A percentile compares a stretch with the other conserved stretches of the same genome.
Evolutionary conservation across 768 basidiomycete genomes (phyloP).

Genomic region (Kwoniella dendrophila): DNA sequence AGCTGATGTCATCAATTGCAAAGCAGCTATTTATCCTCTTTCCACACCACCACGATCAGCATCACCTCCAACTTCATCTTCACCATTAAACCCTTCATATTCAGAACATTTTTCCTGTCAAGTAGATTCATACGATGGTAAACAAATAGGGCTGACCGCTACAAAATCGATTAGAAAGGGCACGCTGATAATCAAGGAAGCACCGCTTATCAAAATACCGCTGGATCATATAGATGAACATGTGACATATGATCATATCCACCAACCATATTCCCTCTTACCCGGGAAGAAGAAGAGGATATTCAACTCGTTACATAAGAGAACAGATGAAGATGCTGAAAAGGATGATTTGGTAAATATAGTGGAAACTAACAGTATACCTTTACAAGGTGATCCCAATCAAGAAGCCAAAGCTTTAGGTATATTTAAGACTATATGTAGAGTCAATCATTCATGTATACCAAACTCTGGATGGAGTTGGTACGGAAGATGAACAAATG

Average conservation of each 20-base stretch:
- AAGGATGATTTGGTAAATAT: slow-evolving; percentile 10
- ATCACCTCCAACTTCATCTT: background rate
- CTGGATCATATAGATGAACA: background rate
- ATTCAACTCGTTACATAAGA: background rate
- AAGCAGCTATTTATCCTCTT: background rate
- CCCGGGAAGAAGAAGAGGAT: background rate
- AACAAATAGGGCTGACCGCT: slow-evolving; percentile 4
- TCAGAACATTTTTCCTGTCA: background rate
- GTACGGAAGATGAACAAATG: slow-evolving; percentile 3
- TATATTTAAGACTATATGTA: slow-evolving; percentile 10
- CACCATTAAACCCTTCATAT: background rate
- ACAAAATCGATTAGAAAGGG: background rate
- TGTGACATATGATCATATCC: background rate
- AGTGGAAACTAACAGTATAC: slow-evolving; percentile 20
- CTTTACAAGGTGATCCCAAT: background rate
- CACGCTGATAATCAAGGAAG: slow-evolving; percentile 8
- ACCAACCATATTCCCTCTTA: background rate
- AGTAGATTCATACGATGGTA: too few relatives aligned
- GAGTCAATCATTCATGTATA: slow-evolving; percentile 22
- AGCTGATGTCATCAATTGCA: background rate
- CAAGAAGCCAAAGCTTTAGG: slow-evolving; percentile 6
- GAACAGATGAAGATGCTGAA: background rate
- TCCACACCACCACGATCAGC: slow-evolving; percentile 6
- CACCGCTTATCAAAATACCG: slow-evolving; percentile 1
- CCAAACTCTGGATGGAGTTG: slow-evolving; percentile 26